These are phyloP conservation scores for Argentina anserina DNA, from an alignment of 306 rosid genomes.

Conservation along the genomic window DNA sequence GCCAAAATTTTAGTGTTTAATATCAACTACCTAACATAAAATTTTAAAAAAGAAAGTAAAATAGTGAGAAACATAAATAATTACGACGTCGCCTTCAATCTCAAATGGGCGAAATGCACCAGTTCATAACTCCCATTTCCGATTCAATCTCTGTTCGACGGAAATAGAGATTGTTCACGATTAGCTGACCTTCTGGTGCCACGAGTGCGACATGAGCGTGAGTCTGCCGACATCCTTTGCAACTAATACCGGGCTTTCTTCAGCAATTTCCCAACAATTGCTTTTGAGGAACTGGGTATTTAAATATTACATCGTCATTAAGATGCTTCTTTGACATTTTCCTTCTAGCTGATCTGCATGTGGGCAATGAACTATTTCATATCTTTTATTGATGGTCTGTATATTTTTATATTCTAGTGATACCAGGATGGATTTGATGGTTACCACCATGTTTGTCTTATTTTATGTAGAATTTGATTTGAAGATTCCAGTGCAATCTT, in stretches of 20 bases:
- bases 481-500: not conserved
- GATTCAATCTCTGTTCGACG: not conserved
- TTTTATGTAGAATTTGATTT: not conserved
- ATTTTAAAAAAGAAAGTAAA: too few species aligned
- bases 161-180: slow-evolving; percentile 1
- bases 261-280: not conserved
- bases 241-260: not conserved
- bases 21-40: too few species aligned
- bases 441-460: not conserved
- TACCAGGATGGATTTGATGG: not conserved
- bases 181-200: slow-evolving; percentile 77
- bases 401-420: not conserved
- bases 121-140: not conserved
- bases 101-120: too few species aligned
- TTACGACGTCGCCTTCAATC: not conserved
- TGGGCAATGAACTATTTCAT: too few species aligned
- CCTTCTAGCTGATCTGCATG: not conserved
- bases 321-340: not conserved
- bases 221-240: slow-evolving; percentile 22
- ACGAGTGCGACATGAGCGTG: slow-evolving; percentile 90
- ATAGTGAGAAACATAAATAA: too few species aligned
- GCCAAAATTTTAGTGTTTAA: too few species aligned
- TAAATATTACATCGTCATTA: not conserved
- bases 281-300: not conserved
- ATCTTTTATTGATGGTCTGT: not conserved